Percentiles rank a stretch among this genome's conserved stretches.
These are phyloP conservation scores for Pseudocercospora pini-densiflorae DNA, from an alignment of 2,329 filamentous ascomycete genomes.

Conservation along the genomic window DNA sequence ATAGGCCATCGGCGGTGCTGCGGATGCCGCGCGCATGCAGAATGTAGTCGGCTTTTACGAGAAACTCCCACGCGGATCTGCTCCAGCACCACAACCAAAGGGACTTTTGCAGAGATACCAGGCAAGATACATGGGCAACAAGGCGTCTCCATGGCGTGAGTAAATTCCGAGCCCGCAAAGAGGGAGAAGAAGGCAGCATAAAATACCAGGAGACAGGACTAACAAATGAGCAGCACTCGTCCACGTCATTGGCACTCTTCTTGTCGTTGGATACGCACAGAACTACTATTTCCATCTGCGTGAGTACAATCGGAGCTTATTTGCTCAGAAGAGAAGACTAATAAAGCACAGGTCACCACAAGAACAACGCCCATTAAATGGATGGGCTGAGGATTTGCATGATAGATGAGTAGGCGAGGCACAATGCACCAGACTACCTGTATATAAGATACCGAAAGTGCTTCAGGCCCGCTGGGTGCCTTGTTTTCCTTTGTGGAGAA, in stretches of 20 bases:
- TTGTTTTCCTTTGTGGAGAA: conserved; percentile 13
- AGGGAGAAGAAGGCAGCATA: not conserved
- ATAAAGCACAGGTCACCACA: conserved; percentile 84
- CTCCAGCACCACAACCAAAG: conserved; percentile 79
- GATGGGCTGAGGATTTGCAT: not conserved
- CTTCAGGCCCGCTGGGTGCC: conserved; percentile 14
- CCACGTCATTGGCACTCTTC: conserved; percentile 78
- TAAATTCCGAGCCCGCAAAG: conserved; percentile 33
- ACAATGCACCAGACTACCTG: conserved; percentile 21
- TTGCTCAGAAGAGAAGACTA: not conserved
- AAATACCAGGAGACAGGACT: conserved; percentile 7
- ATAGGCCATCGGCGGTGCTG: conserved; percentile 90
- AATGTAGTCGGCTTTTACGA: conserved; percentile 99
- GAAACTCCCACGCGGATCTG: conserved; percentile 91
- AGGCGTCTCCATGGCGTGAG: conserved; percentile 85
- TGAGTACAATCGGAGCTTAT: conserved; percentile 60
- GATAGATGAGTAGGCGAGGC: conserved; percentile 17
- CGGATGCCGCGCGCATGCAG: conserved; percentile 97
- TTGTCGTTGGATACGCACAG: conserved; percentile 88
- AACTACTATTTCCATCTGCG: conserved; percentile 99
- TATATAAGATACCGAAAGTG: conserved; percentile 29
- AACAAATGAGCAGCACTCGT: conserved; percentile 70
- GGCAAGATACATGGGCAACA: conserved; percentile 89
- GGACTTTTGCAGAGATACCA: conserved; percentile 90
- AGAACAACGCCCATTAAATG: conserved; percentile 96